phyloP scores from a whole-genome alignment of 306 rosid species.

The Dalbergia oliveri region DNA sequence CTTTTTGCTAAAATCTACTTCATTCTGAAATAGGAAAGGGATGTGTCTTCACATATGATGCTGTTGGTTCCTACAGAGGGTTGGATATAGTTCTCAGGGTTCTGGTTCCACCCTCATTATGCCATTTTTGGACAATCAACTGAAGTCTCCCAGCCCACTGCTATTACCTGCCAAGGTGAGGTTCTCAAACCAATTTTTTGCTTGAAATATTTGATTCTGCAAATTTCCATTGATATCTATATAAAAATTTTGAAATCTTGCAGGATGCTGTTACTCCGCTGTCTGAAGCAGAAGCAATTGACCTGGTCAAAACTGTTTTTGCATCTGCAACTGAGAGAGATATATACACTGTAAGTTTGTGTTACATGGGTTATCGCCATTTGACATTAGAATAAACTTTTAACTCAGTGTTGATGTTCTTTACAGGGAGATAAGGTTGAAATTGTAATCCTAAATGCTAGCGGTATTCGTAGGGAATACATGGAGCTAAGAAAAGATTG shows the following conservation, averaged over 20 bases:
- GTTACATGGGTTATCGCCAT: neutral
- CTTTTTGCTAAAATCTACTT: constrained; percentile 24
- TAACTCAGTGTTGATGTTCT: constrained; percentile 26
- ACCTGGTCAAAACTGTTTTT: constrained; percentile 88
- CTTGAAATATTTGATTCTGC: constrained; percentile 32
- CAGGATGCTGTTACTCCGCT: constrained; percentile 97
- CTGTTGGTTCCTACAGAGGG: constrained; percentile 99
- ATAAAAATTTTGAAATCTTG: constrained; percentile 24
- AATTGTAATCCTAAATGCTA: constrained; percentile 71
- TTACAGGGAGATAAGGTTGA: constrained; percentile 88
- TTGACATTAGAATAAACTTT: neutral
- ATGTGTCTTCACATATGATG: constrained; percentile 98
- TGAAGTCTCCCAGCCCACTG: constrained; percentile 95
- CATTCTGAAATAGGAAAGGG: constrained; percentile 79
- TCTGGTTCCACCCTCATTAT: constrained; percentile 95
- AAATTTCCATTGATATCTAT: neutral
- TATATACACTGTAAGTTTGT: constrained; percentile 84
- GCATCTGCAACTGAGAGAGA: constrained; percentile 97
- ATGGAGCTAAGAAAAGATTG: constrained; percentile 87
- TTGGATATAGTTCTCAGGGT: constrained; percentile 96
- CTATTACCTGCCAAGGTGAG: constrained; percentile 81
- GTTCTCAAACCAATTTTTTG: constrained; percentile 32
- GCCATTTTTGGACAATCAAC: constrained; percentile 89
- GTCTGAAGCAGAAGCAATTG: constrained; percentile 86
- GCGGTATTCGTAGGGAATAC: constrained; percentile 68